Conservation (phyloP, 768 basidiomycete species). For the Cystofilobasidium capitatum region DNA sequence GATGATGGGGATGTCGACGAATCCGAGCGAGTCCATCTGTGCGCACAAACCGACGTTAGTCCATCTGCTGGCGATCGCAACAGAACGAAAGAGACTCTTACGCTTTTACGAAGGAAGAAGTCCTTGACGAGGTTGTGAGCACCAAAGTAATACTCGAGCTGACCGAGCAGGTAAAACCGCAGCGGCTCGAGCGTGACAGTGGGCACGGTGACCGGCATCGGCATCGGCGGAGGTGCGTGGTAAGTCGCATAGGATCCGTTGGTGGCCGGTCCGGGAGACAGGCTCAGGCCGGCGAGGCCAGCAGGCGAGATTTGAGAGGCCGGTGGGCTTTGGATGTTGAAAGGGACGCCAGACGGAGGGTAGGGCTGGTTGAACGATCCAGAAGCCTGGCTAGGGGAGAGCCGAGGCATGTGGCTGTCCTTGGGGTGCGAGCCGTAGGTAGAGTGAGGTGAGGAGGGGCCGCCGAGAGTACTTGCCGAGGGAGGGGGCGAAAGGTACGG, state of each 20-base stretch:
- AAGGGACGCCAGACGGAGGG: not conserved
- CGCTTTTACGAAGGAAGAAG: slow-evolving; percentile 66
- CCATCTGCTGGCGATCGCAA: not conserved
- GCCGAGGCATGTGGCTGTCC: not conserved
- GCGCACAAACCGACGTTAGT: not conserved
- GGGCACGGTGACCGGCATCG: slow-evolving; percentile 34
- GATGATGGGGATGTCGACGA: slow-evolving; percentile 70
- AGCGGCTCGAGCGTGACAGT: slow-evolving; percentile 49
- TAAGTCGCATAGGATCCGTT: not conserved
- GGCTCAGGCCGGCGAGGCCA: not conserved
- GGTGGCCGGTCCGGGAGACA: not conserved
- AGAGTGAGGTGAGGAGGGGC: not conserved
- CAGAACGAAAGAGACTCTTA: slow-evolving; percentile 40
- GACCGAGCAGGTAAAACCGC: slow-evolving; percentile 58
- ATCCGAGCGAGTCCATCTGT: slow-evolving; percentile 83
- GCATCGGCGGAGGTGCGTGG: slow-evolving; percentile 34
- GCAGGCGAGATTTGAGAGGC: too few relatives aligned
- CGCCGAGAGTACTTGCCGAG: not conserved
- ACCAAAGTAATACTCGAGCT: slow-evolving; percentile 82
- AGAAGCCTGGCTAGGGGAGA: not conserved
- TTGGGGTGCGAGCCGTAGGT: not conserved
- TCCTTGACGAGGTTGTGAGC: slow-evolving; percentile 83
- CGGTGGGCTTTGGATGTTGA: not conserved
- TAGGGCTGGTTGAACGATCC: not conserved
- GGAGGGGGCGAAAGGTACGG: not conserved